Evolutionary conservation across 2,329 filamentous ascomycete genomes (phyloP).

Genomic region (Colletotrichum lupini): DNA sequence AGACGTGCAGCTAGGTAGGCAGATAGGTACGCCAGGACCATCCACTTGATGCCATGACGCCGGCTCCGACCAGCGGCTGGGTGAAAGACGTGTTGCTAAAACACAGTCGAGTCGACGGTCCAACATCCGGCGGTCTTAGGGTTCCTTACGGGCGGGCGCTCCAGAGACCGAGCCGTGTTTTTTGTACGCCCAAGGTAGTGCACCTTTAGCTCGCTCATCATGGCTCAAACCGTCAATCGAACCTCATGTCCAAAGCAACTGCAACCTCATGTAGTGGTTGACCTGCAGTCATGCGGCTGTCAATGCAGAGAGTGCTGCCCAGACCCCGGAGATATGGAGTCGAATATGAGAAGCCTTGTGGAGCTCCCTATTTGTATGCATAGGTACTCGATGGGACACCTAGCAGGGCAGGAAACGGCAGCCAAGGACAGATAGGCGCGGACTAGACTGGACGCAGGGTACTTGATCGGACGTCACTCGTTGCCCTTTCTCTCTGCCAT

Average conservation of each 20-base stretch:
- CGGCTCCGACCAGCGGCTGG: background rate
- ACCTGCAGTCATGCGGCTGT: background rate
- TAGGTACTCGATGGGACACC: background rate
- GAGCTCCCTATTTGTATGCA: too few relatives aligned
- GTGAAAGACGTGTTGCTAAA: background rate
- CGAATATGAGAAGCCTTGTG: background rate
- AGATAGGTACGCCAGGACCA: background rate
- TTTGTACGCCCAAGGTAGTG: background rate
- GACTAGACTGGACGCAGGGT: constrained; percentile 1
- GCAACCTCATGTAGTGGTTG: background rate
- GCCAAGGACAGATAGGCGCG: background rate
- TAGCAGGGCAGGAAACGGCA: background rate
- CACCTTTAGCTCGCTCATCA: background rate
- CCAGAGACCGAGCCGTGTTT: background rate
- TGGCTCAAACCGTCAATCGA: background rate
- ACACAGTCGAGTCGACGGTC: constrained; percentile 1
- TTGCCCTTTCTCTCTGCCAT: background rate
- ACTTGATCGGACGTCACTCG: constrained; percentile 15
- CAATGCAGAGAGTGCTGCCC: background rate
- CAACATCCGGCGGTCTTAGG: background rate
- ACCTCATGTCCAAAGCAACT: background rate
- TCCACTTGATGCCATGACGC: background rate
- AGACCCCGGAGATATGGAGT: background rate
- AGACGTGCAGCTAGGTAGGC: background rate
- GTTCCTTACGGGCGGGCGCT: constrained; percentile 1